Base-by-base conservation (phyloP, 352 stramenopile species). In the Phytopythium litorale region DNA sequence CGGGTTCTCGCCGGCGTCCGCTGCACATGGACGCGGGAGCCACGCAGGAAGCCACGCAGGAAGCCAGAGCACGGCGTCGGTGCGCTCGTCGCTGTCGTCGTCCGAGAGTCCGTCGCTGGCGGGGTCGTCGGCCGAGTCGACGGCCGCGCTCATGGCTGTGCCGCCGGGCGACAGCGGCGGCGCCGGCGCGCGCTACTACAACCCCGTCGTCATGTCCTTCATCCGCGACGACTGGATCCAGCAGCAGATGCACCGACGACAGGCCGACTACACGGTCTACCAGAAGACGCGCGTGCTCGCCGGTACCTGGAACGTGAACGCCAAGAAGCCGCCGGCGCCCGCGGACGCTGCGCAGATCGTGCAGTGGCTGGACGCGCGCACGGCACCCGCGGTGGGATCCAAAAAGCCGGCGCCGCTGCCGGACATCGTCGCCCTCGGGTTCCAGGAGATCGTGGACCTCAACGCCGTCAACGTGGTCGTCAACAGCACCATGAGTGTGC, bases 361-460 rank as follows among this genome's bases (percentile, higher is more conserved):
- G n/a, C 71, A 87, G 33, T 96, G 87, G 87, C 63, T 96, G 13
- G 70, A 87, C 38, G 65, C 68, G 38, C 30, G 50, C n/a, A 59
- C 71, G 12, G 43, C 40, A 0, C 49, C 33, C 46, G 45, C 56
- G 11, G 28, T n/a, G 43, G 21, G 40, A 19, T 57, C 69, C 2
- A 16, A 62, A 18, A 52, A 40, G 55, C 13, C 62, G 30, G 28
- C 21, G 33, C 16, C 42, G 28, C 50, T 69, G 6, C 86, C 86
- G 3, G 84, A 93, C 56, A 66, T 95, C 58, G 70, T 94, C 25
- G 84, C 81, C 2, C 56, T 94, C 18, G 84, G 88, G 1, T 94
- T 99, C 68, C 97, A 99, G 71, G 98, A 99, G 84, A 99, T 99
- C 65, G 98, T 99, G 1, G 98, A 99, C 79, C 75, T 99, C 7